Base-by-base conservation (phyloP, 208 protist species). In the Wallacemonas sp. region DNA sequence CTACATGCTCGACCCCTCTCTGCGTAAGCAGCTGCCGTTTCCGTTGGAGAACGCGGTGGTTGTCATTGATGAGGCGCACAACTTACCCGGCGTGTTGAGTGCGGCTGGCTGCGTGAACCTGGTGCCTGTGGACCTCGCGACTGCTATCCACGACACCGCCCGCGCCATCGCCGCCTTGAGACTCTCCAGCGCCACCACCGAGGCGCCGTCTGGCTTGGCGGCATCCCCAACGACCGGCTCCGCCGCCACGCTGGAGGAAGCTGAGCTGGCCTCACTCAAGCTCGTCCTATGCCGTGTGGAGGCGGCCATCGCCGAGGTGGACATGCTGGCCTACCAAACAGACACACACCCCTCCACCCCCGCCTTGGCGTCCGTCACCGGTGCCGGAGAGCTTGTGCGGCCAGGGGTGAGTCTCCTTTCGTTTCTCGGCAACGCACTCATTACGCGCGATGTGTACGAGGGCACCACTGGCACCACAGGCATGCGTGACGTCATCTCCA, bases 1-100 rank as follows among this genome's bases (percentile, higher is more conserved):
- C 84, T 99, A 99, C 72, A 54, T 99, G 0, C 80, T 99, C 34
- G 98, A 99, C 67, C 68, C 84, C 2, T 59, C 47, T 0, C 76
- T 98, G 28, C 82, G 96, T 19, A 90, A 90, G 66, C 88, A 87
- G 68, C 62, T 97, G n/a, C 79, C 84, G 1, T 88, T 98, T 64
- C 73, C 93, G 0, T 61, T 98, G 3, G 21, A 78, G 11, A 44
- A 76, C 5, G 75, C 62, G 36, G 87, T 99, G 59, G 66, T 99
- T 22, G 98, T 99, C 47, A 89, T 99, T 21, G 98, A 99, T 67
- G 98, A 99, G 72, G 97, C 97, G 8, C 97, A 99, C 79, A 98
- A 99, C 69, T 67, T 98, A 19, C 91, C 91, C 22, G 79, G 72
- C n/a, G 78, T 91, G 51, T 75, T 95, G 30, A 83, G 74, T 33